Evolutionary conservation across 2,329 filamentous ascomycete species (phyloP).

Genomic region (Monosporascus ibericus): DNA sequence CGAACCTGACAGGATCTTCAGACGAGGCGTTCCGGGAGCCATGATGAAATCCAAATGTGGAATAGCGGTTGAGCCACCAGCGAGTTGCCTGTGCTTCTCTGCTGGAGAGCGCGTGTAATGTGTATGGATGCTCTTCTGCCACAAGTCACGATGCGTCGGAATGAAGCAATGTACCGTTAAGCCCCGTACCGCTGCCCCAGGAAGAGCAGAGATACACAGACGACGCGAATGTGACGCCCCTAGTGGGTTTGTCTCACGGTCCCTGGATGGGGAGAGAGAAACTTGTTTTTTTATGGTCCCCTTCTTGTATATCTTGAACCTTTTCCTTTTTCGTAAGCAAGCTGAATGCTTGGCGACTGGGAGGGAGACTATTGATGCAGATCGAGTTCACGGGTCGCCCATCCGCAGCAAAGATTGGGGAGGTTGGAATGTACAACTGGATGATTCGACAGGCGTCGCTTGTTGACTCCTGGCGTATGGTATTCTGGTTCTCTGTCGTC

Average conservation of each 20-base stretch:
- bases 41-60: slow-evolving; percentile 41
- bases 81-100: slow-evolving; percentile 18
- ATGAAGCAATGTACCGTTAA: slow-evolving; percentile 13
- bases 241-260: slow-evolving; percentile 18
- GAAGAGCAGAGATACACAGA: slow-evolving; percentile 18
- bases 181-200: slow-evolving; percentile 18
- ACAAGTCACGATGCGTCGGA: slow-evolving; percentile 20
- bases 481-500: slow-evolving; percentile 8
- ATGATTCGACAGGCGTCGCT: slow-evolving; percentile 17
- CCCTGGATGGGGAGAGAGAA: slow-evolving; percentile 8
- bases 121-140: slow-evolving; percentile 10
- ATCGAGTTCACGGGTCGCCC: slow-evolving; percentile 13
- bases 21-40: slow-evolving; percentile 54
- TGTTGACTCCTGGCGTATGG: slow-evolving; percentile 12
- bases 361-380: slow-evolving; percentile 18
- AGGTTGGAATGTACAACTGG: slow-evolving; percentile 12
- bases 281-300: slow-evolving; percentile 13
- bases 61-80: slow-evolving; percentile 19
- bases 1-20: slow-evolving; percentile 57
- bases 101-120: slow-evolving; percentile 13
- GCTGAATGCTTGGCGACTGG: slow-evolving; percentile 15
- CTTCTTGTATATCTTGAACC: slow-evolving; percentile 3
- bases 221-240: slow-evolving; percentile 20
- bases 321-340: slow-evolving; percentile 17
- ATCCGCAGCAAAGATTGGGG: slow-evolving; percentile 20